phyloP scores from a whole-genome alignment of 2,329 filamentous ascomycete species.

The Fusarium neocosmosporiellum region DNA sequence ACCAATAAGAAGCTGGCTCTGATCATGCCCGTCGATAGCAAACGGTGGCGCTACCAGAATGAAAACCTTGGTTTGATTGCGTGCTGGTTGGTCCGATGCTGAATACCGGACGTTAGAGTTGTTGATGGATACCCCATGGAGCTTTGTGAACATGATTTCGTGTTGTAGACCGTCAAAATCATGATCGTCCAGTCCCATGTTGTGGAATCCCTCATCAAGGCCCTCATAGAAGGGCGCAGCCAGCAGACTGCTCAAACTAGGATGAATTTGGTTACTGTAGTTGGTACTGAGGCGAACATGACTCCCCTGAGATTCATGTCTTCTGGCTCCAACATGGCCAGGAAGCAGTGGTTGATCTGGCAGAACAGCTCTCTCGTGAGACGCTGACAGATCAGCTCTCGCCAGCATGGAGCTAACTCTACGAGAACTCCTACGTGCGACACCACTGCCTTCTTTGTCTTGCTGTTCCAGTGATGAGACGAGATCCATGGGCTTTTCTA shows the following conservation, averaged over 20 bases:
- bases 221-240: conserved; percentile 77
- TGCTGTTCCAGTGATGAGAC: conserved; percentile 76
- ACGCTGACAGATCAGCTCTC: conserved; percentile 85
- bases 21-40: conserved; percentile 63
- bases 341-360: conserved; percentile 68
- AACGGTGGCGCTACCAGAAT: conserved; percentile 71
- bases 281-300: conserved; percentile 54
- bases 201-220: conserved; percentile 78
- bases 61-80: conserved; percentile 71
- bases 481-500: conserved; percentile 68
- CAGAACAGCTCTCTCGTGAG: conserved; percentile 84
- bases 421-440: conserved; percentile 71
- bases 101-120: conserved; percentile 71
- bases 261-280: conserved; percentile 59
- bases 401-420: conserved; percentile 93
- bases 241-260: conserved; percentile 70
- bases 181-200: conserved; percentile 78
- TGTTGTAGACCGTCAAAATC: conserved; percentile 77
- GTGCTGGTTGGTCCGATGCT: conserved; percentile 63
- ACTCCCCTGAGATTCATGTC: conserved; percentile 76
- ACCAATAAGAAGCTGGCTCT: conserved; percentile 71
- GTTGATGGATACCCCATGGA: conserved; percentile 74
- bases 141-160: conserved; percentile 77
- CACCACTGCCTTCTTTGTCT: conserved; percentile 66
- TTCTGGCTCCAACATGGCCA: conserved; percentile 61